A percentile compares a stretch with the other conserved stretches of the same genome.
Conservation (phyloP, 805 yeast genomes). For the Pichia ethanolica region DNA sequence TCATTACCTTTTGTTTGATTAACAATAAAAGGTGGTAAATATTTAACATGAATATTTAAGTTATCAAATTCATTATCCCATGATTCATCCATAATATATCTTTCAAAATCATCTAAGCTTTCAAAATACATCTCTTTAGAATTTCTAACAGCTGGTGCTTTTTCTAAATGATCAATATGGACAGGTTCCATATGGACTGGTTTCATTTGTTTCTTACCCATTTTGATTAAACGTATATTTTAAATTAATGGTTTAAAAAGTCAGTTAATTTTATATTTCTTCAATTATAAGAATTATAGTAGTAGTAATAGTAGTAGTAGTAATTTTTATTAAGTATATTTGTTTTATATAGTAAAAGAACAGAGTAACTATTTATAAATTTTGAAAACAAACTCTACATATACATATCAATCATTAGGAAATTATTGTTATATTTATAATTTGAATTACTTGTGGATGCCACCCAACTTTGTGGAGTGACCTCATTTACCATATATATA, state of each 20-base stretch:
- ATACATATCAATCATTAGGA: no score
- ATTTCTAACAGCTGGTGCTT: conserved; percentile 24
- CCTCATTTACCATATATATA: no score
- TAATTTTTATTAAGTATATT: not conserved
- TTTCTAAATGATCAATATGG: conserved; percentile 23
- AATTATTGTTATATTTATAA: no score
- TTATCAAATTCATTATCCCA: conserved; percentile 71
- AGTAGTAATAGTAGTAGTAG: not conserved
- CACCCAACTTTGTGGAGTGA: no score
- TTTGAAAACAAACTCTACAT: no score
- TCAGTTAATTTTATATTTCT: no score
- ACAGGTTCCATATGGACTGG: conserved; percentile 21
- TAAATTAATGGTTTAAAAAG: not conserved
- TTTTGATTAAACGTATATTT: not conserved
- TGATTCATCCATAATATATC: conserved; percentile 59
- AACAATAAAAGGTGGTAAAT: conserved; percentile 68
- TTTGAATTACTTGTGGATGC: no score
- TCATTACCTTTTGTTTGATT: conserved; percentile 60
- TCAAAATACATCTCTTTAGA: conserved; percentile 42
- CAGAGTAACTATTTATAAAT: no score
- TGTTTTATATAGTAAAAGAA: no score
- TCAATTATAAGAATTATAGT: no score
- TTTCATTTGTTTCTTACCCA: conserved; percentile 22
- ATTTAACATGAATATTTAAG: conserved; percentile 56
- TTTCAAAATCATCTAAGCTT: conserved; percentile 53